Evolutionary conservation across 257 asterid genomes (phyloP), one percentile per base, ranked within the genome.

Genomic region (Solanum tarapatanum): DNA sequence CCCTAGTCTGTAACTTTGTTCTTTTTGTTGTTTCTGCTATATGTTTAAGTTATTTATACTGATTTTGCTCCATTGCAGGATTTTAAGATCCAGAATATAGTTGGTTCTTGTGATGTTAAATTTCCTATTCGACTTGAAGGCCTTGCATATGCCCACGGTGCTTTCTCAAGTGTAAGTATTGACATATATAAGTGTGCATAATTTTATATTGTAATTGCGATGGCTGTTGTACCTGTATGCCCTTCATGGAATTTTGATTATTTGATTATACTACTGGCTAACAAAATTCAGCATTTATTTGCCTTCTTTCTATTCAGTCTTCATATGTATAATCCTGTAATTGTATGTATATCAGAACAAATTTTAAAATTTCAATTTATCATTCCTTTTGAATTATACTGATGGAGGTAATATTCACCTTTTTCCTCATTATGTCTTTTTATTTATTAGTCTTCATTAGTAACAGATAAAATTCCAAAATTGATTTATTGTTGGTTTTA

Each of bases 81-180:
- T 90, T 93, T 93, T 92, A 94, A 94, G 94, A 94, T 93, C 91
- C 98, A 93, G 90, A 94, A 94, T 84, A 94, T 94, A 87, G 98
- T 94, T 37, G 96, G 95, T 84, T 94, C 98, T 13, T 94, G 95
- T 87, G 96, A 94, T 91, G 98, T 93, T 39, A 93, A 92, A 87
- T 93, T 94, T 85, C 96, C 98, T 39, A 92, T 93, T 86, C 92
- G 95, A 86, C 98, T 94, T 86, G 95, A 94, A 90, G 96, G 96
- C 76, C 94, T 94, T 87, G 98, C 98, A 21, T 93, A 92, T 91
- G 91, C 98, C 74, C 98, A 94, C 41, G 94, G 96, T 91, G 95
- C 95, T 79, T 94, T 94, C 90, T 94, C 98, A 88, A 93, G 96
- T 83, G 98, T 94, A 89, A 92, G 95, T 72, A 72, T 26, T 48